Evolutionary conservation across 345 rosid species (phyloP), one percentile per base, ranked within the genome.

Genomic region (Raphanus sativus): DNA sequence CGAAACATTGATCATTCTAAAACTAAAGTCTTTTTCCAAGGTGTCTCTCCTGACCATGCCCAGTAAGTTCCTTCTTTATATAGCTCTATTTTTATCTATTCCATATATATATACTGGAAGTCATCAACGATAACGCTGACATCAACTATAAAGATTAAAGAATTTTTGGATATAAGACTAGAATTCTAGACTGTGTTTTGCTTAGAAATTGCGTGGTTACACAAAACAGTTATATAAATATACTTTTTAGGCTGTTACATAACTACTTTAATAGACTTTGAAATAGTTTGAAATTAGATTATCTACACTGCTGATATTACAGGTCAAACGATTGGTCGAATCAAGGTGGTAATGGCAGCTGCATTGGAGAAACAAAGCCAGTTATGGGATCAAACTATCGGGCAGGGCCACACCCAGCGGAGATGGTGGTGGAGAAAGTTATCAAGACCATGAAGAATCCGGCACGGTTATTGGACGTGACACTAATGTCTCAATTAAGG

Each of bases 31-130:
- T 80, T 91, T 81, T 91, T 86, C 73, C 95, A 88, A 75, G 95
- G 93, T 8, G 81, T 91, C 58, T 91, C 93, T 2, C 96, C 96
- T 1, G 89, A 87, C 64, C 94, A 89, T 33, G n/a, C 9, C n/a
- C 38, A 52, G 91, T 89, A 72, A 84, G 83, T 69, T 40, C 32
- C 26, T 21, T 11, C 54, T 52, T 58, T 42, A 17, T 80, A 52
- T 9, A 52, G 38, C 79, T 33, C 24, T 0, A 1, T 26, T 3
- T 3, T 16, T 3, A 21, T 21, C 21, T 21, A 3, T 32, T 65
- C 21, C 0, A 71, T 26, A 60, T 26, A 28, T 1, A 45, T 34
- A 65, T 6, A 65, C 17, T 34, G 2, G 4, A 6, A 64, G 17
- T 10, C 1, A 34, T 64, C 28, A 38, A 38, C 13, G 12, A 38